These are phyloP conservation scores for Populus trichocarpa DNA, from an alignment of 441 rosid genomes.

Conservation along the genomic window DNA sequence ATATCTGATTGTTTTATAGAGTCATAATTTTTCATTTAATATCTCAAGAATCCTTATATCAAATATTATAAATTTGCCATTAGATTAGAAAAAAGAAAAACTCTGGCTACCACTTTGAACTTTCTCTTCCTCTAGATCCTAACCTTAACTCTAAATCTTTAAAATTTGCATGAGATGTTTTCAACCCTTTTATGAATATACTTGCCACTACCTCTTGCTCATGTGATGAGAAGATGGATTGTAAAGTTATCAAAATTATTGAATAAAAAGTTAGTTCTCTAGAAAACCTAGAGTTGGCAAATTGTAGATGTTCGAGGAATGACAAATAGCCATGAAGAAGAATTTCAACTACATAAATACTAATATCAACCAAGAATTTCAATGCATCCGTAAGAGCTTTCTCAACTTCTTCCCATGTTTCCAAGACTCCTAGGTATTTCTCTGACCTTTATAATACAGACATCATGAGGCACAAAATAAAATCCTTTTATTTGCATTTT, in stretches of 20 bases:
- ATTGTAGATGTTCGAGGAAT: not conserved
- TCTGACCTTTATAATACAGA: conserved; percentile 72
- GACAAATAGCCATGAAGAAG: not conserved
- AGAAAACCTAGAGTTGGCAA: not conserved
- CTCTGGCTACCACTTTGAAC: too few relatives aligned
- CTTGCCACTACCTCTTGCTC: not conserved
- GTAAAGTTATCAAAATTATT: not conserved
- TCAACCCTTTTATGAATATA: too few relatives aligned
- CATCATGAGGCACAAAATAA: not conserved
- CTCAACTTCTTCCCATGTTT: conserved; percentile 90
- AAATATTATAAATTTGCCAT: too few relatives aligned
- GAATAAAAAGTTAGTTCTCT: not conserved
- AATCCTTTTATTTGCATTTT: not conserved
- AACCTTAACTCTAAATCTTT: too few relatives aligned
- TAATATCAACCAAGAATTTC: conserved; percentile 5
- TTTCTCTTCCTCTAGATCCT: too few relatives aligned
- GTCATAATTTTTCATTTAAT: too few relatives aligned
- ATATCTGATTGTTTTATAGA: too few relatives aligned
- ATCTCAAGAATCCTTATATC: too few relatives aligned
- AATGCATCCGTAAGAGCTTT: conserved; percentile 75
- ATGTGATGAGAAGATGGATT: not conserved
- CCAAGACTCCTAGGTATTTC: conserved; percentile 72
- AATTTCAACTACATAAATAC: not conserved
- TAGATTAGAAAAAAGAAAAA: too few relatives aligned
- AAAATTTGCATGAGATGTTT: too few relatives aligned